Conservation (phyloP, 1,139 yeast species). For the Taphrina flavorubra region DNA sequence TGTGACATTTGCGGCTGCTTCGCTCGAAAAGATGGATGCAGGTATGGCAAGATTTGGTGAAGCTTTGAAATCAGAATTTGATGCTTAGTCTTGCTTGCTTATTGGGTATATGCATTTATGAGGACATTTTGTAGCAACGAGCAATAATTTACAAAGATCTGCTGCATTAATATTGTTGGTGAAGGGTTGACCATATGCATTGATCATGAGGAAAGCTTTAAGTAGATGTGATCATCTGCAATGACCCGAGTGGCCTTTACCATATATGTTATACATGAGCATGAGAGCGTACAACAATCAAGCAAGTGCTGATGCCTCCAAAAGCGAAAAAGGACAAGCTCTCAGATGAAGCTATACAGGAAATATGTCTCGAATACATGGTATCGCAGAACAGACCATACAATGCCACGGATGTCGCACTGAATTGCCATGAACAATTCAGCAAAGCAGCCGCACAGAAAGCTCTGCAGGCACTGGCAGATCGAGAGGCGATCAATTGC, state of each 20-base stretch:
- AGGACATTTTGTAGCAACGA: no score
- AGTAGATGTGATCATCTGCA: no score
- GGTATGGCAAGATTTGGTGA: constrained; percentile 72
- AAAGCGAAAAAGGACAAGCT: constrained; percentile 15
- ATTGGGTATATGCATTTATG: no score
- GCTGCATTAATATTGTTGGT: no score
- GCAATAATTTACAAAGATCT: no score
- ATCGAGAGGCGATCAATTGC: constrained; percentile 3
- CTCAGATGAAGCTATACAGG: constrained; percentile 19
- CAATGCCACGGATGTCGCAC: constrained; percentile 21
- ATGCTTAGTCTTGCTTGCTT: not conserved
- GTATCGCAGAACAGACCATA: constrained; percentile 12
- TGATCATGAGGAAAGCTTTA: no score
- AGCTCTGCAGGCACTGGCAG: constrained; percentile 18
- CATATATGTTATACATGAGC: no score
- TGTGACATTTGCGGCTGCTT: constrained; percentile 89
- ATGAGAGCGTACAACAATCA: no score
- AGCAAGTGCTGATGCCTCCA: constrained; percentile 5
- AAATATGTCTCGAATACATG: constrained; percentile 14
- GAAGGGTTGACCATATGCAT: no score
- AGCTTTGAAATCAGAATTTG: constrained; percentile 56
- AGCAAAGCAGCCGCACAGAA: constrained; percentile 26
- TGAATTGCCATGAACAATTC: constrained; percentile 23
- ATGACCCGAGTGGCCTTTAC: no score
- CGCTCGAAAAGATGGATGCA: constrained; percentile 62